These are phyloP conservation scores for Rubia peregrina DNA, from an alignment of 305 asterid species.

Conservation along the genomic window DNA sequence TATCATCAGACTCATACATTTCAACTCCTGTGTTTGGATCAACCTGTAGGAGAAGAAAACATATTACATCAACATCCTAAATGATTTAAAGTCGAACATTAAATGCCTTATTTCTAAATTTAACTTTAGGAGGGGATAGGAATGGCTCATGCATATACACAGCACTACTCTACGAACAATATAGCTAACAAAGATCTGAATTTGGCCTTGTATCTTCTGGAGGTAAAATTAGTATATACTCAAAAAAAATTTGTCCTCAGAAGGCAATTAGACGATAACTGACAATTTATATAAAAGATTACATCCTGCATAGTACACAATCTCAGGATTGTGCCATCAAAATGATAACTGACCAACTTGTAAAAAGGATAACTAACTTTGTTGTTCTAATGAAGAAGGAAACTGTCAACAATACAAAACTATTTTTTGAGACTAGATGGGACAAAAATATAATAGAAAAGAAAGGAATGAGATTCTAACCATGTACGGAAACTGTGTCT, in stretches of 20 bases:
- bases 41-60: slow-evolving; percentile 45
- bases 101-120: neutral
- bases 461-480: slow-evolving; percentile 28
- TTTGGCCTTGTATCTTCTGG: neutral
- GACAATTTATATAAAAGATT: neutral
- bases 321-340: neutral
- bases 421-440: neutral
- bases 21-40: slow-evolving; percentile 92
- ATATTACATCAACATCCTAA: slow-evolving; percentile 12
- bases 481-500: slow-evolving; percentile 78
- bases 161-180: neutral
- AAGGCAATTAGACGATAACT: neutral
- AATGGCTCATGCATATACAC: neutral
- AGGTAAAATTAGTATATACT: neutral
- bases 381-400: neutral
- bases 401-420: neutral
- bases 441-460: neutral
- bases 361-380: neutral
- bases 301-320: neutral
- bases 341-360: neutral
- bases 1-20: slow-evolving; percentile 91
- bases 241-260: neutral
- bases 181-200: neutral
- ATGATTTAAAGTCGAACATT: neutral
- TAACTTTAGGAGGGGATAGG: neutral